A percentile compares a stretch with the other conserved stretches of the same genome.
These are phyloP conservation scores for Penicillium diatomitis DNA, from an alignment of 495 filamentous ascomycete species.

Conservation along the genomic window DNA sequence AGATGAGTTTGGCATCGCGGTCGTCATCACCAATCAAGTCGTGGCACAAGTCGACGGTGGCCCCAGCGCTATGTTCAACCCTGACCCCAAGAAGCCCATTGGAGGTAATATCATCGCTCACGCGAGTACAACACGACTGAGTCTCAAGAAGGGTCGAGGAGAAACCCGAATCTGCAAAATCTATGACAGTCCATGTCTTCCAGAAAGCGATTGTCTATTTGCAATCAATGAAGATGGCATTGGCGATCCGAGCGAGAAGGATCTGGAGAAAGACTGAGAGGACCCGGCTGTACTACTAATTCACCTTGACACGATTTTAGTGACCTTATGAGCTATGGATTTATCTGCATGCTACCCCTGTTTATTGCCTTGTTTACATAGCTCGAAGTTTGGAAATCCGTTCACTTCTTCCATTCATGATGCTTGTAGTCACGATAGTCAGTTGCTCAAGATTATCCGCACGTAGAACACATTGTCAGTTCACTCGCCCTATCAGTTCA, in stretches of 20 bases:
- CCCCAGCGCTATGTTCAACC: slow-evolving; percentile 94
- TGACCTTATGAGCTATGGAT: slow-evolving; percentile 22
- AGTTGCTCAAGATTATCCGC: too few relatives aligned
- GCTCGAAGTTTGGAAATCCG: too few relatives aligned
- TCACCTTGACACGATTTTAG: slow-evolving; percentile 17
- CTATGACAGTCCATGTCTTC: slow-evolving; percentile 94
- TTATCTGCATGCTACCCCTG: background rate
- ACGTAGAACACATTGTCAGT: too few relatives aligned
- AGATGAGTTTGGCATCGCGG: slow-evolving; percentile 96
- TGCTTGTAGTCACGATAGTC: too few relatives aligned
- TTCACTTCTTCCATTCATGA: too few relatives aligned
- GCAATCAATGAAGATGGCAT: slow-evolving; percentile 97
- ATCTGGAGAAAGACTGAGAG: slow-evolving; percentile 67
- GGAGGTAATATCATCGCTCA: slow-evolving; percentile 98
- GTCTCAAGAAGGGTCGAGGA: slow-evolving; percentile 86
- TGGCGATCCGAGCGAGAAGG: slow-evolving; percentile 90
- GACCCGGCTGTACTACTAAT: background rate
- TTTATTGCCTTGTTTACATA: too few relatives aligned
- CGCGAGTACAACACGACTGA: slow-evolving; percentile 82
- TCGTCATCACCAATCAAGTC: slow-evolving; percentile 98
- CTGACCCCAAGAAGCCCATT: slow-evolving; percentile 97
- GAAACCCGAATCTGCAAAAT: slow-evolving; percentile 98
- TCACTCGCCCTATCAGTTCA: too few relatives aligned
- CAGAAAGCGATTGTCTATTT: slow-evolving; percentile 93
- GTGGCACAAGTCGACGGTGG: slow-evolving; percentile 97